Base-by-base conservation (phyloP, 2,329 filamentous ascomycete species). In the Furcasterigmium sp. region DNA sequence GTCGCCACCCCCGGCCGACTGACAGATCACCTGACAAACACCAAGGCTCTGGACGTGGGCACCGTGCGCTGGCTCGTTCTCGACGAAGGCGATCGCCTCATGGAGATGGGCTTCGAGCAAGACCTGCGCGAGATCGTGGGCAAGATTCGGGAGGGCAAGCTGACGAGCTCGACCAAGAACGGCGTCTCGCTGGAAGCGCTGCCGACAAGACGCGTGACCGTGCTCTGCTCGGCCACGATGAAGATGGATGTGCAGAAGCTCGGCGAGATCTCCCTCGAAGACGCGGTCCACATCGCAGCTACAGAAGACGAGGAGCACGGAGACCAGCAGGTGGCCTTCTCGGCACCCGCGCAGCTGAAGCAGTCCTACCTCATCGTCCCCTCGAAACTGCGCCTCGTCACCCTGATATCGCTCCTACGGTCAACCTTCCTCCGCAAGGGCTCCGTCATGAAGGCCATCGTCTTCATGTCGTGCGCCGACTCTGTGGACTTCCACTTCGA, bases 401-500 rank as follows among this genome's bases (percentile, higher is more conserved):
- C 91, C 0, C 75, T 98, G 17, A 82, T 90, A 20, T 85, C 88
- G 1, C 78, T 91, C 25, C 72, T 98, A 45, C 94, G 91, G 60
- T 83, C 89, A 15, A 83, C 90, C 0, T 97, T 98, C 62, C 84
- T 88, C 45, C 79, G 91, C 15, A 87, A 86, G 62, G 91, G 90
- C 1, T 89, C 88, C 2, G 87, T 95, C 15, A 96, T 95, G 87
- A 97, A 98, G 64, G 87, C 86, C 18, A 96, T 98, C 47, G 76
- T 98, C 28, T 98, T 98, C 67, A 87, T 98, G 39, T 95, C 91
- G 10, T 98, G 93, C 57, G 91, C 93, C 17, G 93, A 98, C 61
- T 93, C 89, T 2, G 93, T 97, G 46, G 90, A 98, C 60, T 98
- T 96, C 56, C 91, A 97, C 62, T 97, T 90, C 60, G 86, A 94